phyloP scores from a whole-genome alignment of 2,329 filamentous ascomycete genomes.

The Simplicillium aogashimaense region DNA sequence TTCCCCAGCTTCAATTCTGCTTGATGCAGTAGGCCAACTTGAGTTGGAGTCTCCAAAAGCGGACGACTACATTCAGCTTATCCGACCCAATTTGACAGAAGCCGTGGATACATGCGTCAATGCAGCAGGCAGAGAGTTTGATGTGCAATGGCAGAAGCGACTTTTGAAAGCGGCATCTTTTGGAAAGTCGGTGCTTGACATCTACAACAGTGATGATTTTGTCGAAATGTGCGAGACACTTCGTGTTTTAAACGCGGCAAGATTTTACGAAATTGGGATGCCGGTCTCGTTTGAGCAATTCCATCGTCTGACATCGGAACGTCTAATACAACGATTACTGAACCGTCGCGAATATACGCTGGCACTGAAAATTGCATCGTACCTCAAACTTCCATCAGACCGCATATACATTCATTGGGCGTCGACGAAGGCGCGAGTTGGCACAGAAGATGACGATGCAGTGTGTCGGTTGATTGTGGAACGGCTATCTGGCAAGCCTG shows the following conservation, averaged over 20 bases:
- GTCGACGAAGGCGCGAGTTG: conserved; percentile 80
- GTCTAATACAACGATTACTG: conserved; percentile 74
- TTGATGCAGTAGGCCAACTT: conserved; percentile 85
- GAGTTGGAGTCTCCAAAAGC: conserved; percentile 93
- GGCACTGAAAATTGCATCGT: conserved; percentile 79
- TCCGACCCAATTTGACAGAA: conserved; percentile 76
- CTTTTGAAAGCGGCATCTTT: conserved; percentile 94
- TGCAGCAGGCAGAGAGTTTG: conserved; percentile 87
- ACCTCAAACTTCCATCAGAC: conserved; percentile 76
- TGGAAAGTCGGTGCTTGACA: conserved; percentile 91
- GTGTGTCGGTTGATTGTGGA: conserved; percentile 82
- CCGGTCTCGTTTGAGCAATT: conserved; percentile 93
- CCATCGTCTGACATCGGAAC: conserved; percentile 78
- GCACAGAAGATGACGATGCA: conserved; percentile 75
- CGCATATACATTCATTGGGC: conserved; percentile 97
- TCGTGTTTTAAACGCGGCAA: conserved; percentile 82
- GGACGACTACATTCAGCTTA: conserved; percentile 94
- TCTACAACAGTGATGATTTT: conserved; percentile 98
- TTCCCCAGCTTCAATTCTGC: conserved; percentile 79
- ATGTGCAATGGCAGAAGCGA: conserved; percentile 85
- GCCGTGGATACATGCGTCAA: conserved; percentile 91
- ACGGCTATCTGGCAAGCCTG: conserved; percentile 75
- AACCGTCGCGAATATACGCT: conserved; percentile 87
- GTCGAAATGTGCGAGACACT: conserved; percentile 96
- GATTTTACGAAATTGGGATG: conserved; percentile 84